These are phyloP conservation scores for Aspergillus ochraceoroseus DNA, from an alignment of 2,329 filamentous ascomycete species.

Conservation along the genomic window DNA sequence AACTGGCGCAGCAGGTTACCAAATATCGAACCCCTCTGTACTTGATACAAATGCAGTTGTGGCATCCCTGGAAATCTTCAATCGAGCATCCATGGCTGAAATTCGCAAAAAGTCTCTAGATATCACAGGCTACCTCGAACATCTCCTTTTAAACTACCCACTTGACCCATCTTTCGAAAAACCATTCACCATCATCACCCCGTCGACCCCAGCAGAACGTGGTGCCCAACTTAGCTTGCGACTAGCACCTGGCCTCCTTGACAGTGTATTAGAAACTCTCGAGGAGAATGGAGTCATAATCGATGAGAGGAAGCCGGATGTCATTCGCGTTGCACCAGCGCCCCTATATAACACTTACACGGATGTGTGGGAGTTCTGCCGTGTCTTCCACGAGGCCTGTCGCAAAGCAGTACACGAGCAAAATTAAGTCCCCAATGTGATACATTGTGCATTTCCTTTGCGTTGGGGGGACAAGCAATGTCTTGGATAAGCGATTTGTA, in stretches of 20 bases:
- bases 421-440: constrained; percentile 11
- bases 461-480: background rate
- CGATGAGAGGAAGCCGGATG: constrained; percentile 79
- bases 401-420: constrained; percentile 31
- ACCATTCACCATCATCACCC: constrained; percentile 63
- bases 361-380: constrained; percentile 63
- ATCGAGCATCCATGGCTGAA: constrained; percentile 62
- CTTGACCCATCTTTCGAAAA: constrained; percentile 28
- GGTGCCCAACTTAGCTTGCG: constrained; percentile 76
- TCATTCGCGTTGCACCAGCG: constrained; percentile 76
- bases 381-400: constrained; percentile 51
- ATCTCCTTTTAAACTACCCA: constrained; percentile 51
- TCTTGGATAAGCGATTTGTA: background rate
- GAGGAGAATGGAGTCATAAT: constrained; percentile 67
- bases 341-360: constrained; percentile 77
- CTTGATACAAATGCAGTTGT: constrained; percentile 71
- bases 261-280: constrained; percentile 60
- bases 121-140: constrained; percentile 72
- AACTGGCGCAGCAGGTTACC: constrained; percentile 72
- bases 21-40: constrained; percentile 77
- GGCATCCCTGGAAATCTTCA: constrained; percentile 69
- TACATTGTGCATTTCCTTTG: constrained; percentile 4
- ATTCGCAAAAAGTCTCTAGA: constrained; percentile 66
- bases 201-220: constrained; percentile 60
- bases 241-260: constrained; percentile 63